Percentiles rank a stretch among this genome's conserved stretches.
These are phyloP conservation scores for Backusella tarrabulga DNA, from an alignment of 192 early-diverging fungal species.

Conservation along the genomic window DNA sequence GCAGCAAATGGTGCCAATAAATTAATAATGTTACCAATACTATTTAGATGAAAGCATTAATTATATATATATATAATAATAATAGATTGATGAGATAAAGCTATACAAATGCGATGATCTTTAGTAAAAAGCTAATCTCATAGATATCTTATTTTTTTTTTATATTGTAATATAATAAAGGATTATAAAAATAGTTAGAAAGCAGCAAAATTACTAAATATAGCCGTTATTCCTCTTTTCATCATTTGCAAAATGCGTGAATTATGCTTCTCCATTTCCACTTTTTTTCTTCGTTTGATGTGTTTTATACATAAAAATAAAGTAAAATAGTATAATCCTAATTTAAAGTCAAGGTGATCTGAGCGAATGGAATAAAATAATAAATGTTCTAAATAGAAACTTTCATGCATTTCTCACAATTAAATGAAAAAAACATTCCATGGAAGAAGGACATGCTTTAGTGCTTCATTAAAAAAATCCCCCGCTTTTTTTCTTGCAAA, in stretches of 20 bases:
- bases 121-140: neutral
- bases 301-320: neutral
- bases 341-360: neutral
- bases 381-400: neutral
- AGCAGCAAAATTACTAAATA: slow-evolving; percentile 7
- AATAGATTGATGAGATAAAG: neutral
- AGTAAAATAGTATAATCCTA: neutral
- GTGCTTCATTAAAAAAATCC: neutral
- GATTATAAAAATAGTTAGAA: slow-evolving; percentile 4
- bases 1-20: neutral
- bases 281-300: neutral
- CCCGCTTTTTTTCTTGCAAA: neutral
- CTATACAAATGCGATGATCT: neutral
- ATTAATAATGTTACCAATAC: neutral
- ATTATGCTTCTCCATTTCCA: too few relatives aligned
- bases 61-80: neutral
- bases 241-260: neutral
- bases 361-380: neutral
- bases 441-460: neutral
- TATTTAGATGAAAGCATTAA: neutral
- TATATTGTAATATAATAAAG: neutral
- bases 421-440: neutral
- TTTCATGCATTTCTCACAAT: neutral
- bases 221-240: slow-evolving; percentile 7
- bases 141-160: neutral